phyloP scores from a whole-genome alignment of 2,329 filamentous ascomycete species.

The Cladosporium sp. region DNA sequence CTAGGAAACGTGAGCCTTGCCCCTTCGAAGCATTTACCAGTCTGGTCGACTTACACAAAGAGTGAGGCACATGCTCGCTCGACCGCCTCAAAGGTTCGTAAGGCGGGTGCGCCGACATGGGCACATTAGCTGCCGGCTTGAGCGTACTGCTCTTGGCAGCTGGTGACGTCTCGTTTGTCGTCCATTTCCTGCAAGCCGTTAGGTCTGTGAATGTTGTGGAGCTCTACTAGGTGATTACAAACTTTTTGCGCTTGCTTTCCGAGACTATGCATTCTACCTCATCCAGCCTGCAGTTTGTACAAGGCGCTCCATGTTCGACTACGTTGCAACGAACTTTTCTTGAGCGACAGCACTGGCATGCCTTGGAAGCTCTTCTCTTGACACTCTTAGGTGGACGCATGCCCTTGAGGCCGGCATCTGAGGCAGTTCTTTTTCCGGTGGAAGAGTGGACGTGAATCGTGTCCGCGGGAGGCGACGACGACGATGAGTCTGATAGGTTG shows the following conservation, averaged over 20 bases:
- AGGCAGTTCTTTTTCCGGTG: constrained; percentile 56
- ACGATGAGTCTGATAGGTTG: constrained; percentile 33
- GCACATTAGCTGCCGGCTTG: constrained; percentile 25
- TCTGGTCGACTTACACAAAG: constrained; percentile 56
- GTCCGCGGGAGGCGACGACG: constrained; percentile 30
- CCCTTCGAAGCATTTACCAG: not conserved
- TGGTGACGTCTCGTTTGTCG: constrained; percentile 26
- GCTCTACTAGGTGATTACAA: constrained; percentile 44
- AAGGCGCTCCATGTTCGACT: constrained; percentile 79
- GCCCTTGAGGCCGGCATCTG: constrained; percentile 55
- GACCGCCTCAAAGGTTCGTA: constrained; percentile 32
- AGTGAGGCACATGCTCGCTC: constrained; percentile 59
- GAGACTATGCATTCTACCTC: constrained; percentile 69
- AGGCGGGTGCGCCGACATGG: constrained; percentile 36
- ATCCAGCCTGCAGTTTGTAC: constrained; percentile 82
- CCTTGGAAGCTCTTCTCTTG: constrained; percentile 86
- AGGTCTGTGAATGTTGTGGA: not conserved
- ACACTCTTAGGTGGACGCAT: constrained; percentile 55
- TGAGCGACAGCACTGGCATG: constrained; percentile 83
- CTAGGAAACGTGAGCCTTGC: constrained; percentile 20
- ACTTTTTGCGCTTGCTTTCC: constrained; percentile 83
- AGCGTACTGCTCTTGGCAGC: constrained; percentile 26
- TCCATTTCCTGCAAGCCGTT: constrained; percentile 37
- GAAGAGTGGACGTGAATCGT: constrained; percentile 27
- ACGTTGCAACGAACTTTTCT: constrained; percentile 94